phyloP scores from a whole-genome alignment of 208 protist species.

The Acanthamoeba sp. region DNA sequence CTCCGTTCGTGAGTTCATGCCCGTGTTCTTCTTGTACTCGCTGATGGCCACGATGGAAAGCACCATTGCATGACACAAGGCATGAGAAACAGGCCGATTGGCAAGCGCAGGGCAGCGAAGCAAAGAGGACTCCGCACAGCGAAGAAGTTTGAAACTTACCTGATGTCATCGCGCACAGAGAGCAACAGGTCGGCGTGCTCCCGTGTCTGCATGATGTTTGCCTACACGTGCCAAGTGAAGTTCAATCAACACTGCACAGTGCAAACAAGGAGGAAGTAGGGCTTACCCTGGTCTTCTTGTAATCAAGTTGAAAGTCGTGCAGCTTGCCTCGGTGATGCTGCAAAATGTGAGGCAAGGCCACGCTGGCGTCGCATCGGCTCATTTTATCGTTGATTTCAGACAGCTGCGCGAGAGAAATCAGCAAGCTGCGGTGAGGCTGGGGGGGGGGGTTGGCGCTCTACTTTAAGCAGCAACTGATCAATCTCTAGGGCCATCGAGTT shows the following conservation, averaged over 20 bases:
- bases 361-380: not conserved
- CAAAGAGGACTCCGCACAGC: too few relatives aligned
- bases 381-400: constrained; percentile 55
- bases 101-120: too few relatives aligned
- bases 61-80: not conserved
- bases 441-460: not conserved
- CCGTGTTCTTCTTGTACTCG: constrained; percentile 63
- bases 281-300: constrained; percentile 60
- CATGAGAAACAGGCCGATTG: too few relatives aligned
- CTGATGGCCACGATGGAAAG: not conserved
- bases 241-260: not conserved
- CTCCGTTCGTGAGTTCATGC: constrained; percentile 54
- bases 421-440: not conserved
- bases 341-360: constrained; percentile 40
- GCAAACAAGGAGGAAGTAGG: not conserved
- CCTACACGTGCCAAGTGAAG: not conserved
- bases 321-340: constrained; percentile 52
- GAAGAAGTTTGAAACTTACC: not conserved
- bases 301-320: constrained; percentile 55
- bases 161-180: constrained; percentile 52
- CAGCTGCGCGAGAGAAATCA: not conserved
- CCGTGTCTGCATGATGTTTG: constrained; percentile 65
- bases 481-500: constrained; percentile 67
- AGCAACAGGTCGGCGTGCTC: constrained; percentile 65
- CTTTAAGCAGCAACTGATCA: constrained; percentile 37